Evolutionary conservation across 2,329 filamentous ascomycete genomes (phyloP), one percentile per base, ranked within the genome.

Genomic region (Aspergillus pseudoglaucus): DNA sequence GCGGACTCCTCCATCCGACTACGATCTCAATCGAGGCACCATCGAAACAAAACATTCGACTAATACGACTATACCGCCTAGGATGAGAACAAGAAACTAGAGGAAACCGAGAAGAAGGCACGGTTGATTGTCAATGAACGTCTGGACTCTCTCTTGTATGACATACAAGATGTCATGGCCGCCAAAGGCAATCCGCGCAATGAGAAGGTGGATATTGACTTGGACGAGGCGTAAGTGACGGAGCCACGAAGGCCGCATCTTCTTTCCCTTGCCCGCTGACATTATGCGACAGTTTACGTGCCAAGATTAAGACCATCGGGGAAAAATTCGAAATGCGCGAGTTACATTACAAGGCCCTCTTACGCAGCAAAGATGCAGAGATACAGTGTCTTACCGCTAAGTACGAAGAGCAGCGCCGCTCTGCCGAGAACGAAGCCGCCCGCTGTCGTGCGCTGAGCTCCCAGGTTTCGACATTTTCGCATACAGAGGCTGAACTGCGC

Each of bases 281-380:
- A 46, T 47, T 27, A 45, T 56, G 15, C 63, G 53, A 52, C 64
- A 77, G 76, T 39, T 76, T 79, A 53, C 72, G 67, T 61, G 89
- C 90, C 51, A 93, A 90, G 65, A 79, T 85, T 74, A 96, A 95
- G 67, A 95, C 90, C 0, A 84, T 98, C 60, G 87, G 95, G 60
- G 93, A 98, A 55, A 93, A 97, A 69, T 97, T 95, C 68, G 93
- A 98, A 70, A 78, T 95, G 50, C 87, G 93, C 43, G 93, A 98
- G 66, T 76, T 96, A 46, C 90, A 97, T 64, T 97, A 95, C 67
- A 88, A 94, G 65, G 88, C 89, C 20, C 78, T 94, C 33, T 83
- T 98, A 70, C 87, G 91, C 53, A 90, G 88, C 53, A 97, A 97
- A 67, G 93, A 98, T 63, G 82, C 95, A 25, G 93, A 98, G 66